phyloP scores from a whole-genome alignment of 2,329 filamentous ascomycete species.

The Claviceps spartinae region DNA sequence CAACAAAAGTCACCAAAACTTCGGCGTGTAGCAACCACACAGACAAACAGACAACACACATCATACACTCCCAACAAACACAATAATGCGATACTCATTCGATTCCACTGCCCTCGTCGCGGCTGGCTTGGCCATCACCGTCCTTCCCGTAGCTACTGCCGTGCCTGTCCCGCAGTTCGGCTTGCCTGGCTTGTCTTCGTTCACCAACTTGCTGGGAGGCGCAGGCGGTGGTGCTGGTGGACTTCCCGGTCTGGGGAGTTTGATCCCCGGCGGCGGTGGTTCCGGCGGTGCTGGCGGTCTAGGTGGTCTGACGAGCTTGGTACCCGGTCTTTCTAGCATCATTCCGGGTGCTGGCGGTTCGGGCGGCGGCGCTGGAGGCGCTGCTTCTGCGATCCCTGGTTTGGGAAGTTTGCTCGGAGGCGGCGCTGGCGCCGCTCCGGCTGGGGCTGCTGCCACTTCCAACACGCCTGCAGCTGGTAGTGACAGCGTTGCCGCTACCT shows the following conservation, averaged over 20 bases:
- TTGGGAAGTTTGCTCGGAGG: background rate
- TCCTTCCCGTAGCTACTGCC: background rate
- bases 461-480: background rate
- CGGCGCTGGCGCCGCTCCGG: background rate
- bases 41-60: background rate
- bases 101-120: background rate
- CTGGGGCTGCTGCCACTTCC: background rate
- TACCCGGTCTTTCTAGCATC: background rate
- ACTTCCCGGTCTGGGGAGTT: background rate
- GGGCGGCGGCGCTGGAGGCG: background rate
- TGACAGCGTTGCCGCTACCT: background rate
- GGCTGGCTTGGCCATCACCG: background rate
- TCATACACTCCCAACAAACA: background rate
- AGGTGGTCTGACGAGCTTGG: background rate
- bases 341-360: background rate
- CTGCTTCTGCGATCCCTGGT: background rate
- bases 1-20: too few species aligned
- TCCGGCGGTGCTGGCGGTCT: background rate
- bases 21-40: background rate
- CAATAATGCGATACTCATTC: background rate
- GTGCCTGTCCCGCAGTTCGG: background rate
- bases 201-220: background rate
- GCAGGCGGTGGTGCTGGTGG: background rate
- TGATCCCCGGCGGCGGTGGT: background rate
- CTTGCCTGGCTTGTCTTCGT: background rate